Conservation (phyloP, 768 basidiomycete genomes). For the Saitozyma sp. region DNA sequence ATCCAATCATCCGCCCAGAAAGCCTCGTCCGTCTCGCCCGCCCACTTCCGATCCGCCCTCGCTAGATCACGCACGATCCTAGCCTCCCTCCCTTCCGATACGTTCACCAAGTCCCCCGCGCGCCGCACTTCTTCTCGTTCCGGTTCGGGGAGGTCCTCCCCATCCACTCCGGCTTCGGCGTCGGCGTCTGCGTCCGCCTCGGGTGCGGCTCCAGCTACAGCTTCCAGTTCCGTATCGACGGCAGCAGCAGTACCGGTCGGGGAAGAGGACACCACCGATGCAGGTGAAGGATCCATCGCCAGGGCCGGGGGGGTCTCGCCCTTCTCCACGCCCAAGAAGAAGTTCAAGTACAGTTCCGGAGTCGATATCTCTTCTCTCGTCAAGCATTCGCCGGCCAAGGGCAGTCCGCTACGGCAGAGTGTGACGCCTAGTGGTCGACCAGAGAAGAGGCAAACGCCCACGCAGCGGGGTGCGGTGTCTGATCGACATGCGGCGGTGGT, state of each 20-base stretch:
- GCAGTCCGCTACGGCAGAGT: conserved; percentile 37
- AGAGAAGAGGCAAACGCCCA: not conserved
- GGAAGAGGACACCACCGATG: not conserved
- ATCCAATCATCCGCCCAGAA: conserved; percentile 37
- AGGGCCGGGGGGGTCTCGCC: not conserved
- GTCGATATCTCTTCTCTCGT: conserved; percentile 33
- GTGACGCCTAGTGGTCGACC: conserved; percentile 11
- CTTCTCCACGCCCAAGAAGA: conserved; percentile 35
- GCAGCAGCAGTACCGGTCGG: not conserved
- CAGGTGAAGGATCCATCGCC: not conserved
- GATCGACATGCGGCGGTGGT: not conserved
- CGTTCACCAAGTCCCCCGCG: conserved; percentile 4
- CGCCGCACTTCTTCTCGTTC: conserved; percentile 6
- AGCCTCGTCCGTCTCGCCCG: conserved; percentile 44
- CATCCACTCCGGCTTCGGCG: not conserved
- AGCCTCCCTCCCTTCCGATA: conserved; percentile 8
- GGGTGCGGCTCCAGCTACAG: not conserved
- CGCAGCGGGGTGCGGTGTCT: not conserved
- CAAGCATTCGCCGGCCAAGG: conserved; percentile 15
- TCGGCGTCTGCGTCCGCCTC: not conserved
- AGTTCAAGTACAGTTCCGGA: conserved; percentile 31
- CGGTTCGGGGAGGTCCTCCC: not conserved
- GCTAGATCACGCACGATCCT: conserved; percentile 20
- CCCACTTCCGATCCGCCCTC: conserved; percentile 39
- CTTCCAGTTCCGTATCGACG: conserved; percentile 1